Evolutionary conservation across 2,329 filamentous ascomycete species (phyloP), one percentile per base, ranked within the genome.

Genomic region (Beauveria scarabaeidicola): DNA sequence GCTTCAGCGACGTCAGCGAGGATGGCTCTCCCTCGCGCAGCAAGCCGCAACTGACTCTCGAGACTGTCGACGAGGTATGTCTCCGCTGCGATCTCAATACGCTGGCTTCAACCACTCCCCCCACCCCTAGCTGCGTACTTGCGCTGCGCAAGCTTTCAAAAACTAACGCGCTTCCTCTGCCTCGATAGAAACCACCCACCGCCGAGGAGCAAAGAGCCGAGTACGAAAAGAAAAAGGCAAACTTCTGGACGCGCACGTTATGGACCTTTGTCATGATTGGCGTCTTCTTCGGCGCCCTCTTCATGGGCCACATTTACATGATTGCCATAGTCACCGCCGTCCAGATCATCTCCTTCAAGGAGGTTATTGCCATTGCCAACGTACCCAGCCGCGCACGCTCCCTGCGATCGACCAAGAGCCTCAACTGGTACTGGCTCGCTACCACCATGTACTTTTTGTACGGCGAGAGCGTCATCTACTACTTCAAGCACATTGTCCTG

Each of bases 401-500:
- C 71, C 81, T 99, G 62, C 89, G 89, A 61, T 96, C 96, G 67
- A 97, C 93, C 65, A 97, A 97, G 79, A 91, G 90, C 66, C 79
- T 99, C 67, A 97, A 97, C 75, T 99, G 94, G 94, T 99, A 99
- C 75, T 99, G 96, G 79, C 82, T 99, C 58, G 94, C 91, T n/a
- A 91, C 90, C 27, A 96, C 93, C 66, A 97, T 99, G 93, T 99
- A 99, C 80, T 99, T 96, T 68, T 81, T 99, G 54, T 99, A 99
- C 72, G 94, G 94, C 70, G 94, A 99, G 77, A 97, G 91, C 69
- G 93, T 99, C 70, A 96, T 99, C 69, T 99, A 99, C 78, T 99
- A 99, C 77, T 99, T 99, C 78, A 99, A 99, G 81, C 94, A 99
- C 72, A 93, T 99, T 66, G 86, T 99, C 47, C 78, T 99, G 61